These are phyloP conservation scores for Blastomyces gilchristii DNA, from an alignment of 2,329 filamentous ascomycete species.

Conservation along the genomic window DNA sequence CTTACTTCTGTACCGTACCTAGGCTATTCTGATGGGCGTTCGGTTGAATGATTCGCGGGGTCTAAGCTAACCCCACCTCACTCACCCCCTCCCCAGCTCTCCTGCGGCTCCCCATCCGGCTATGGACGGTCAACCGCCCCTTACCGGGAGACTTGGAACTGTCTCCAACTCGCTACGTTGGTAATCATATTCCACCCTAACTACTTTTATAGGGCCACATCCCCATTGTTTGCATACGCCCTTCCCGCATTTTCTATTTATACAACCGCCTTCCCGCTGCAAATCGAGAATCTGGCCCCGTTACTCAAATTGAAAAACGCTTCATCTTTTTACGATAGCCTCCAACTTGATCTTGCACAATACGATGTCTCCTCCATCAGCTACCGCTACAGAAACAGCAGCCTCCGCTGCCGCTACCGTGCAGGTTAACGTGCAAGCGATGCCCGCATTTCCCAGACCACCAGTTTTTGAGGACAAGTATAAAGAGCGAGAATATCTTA, in stretches of 20 bases:
- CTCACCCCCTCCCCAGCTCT: background rate
- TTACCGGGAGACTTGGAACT: background rate
- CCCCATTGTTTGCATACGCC: background rate
- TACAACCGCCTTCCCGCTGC: background rate
- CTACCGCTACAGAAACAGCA: constrained; percentile 20
- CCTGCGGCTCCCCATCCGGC: background rate
- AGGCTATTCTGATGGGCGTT: background rate
- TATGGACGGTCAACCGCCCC: background rate
- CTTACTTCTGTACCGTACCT: background rate
- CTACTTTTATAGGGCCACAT: background rate
- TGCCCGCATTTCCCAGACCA: constrained; percentile 24
- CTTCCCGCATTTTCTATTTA: background rate
- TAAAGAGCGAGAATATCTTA: constrained; percentile 44
- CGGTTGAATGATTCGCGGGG: background rate
- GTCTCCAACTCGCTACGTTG: background rate
- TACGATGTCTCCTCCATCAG: constrained; percentile 25
- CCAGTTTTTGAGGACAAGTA: constrained; percentile 34
- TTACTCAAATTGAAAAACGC: background rate
- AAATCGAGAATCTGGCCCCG: background rate
- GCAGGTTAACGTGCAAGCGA: constrained; percentile 21
- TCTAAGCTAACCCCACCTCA: too few species aligned
- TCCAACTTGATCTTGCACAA: background rate
- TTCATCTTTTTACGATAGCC: background rate
- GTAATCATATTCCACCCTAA: background rate
- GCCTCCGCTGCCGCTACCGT: constrained; percentile 12